A percentile compares a stretch with the other conserved stretches of the same genome.
Evolutionary conservation across 441 rosid genomes (phyloP).

Genomic region (Gossypium gossypioides): DNA sequence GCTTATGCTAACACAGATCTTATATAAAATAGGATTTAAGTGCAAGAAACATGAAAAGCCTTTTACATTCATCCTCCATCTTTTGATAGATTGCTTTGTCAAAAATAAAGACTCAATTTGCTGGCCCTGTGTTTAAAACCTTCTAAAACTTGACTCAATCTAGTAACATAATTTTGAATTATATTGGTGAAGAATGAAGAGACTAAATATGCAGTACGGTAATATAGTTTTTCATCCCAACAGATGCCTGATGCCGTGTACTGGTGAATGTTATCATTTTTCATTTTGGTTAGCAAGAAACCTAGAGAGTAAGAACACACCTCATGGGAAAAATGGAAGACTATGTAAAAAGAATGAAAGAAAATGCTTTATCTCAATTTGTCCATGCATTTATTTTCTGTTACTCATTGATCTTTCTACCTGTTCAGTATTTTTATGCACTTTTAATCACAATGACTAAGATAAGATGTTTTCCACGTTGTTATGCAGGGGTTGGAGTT

Average conservation of each 20-base stretch:
- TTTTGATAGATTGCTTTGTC: too few relatives aligned
- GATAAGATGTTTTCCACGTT: conserved; percentile 22
- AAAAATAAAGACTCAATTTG: too few relatives aligned
- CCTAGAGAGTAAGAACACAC: neutral
- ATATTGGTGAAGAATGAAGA: neutral
- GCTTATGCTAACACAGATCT: too few relatives aligned
- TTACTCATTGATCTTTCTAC: neutral
- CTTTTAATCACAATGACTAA: conserved; percentile 18
- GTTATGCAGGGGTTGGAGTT: conserved; percentile 84
- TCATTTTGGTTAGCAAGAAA: neutral
- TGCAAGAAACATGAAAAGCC: too few relatives aligned
- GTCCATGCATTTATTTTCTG: neutral
- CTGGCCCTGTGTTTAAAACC: neutral
- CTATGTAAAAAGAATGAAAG: neutral
- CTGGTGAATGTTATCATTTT: neutral
- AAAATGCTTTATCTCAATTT: neutral
- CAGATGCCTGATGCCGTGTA: neutral
- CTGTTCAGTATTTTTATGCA: neutral
- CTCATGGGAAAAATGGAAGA: neutral
- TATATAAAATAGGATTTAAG: too few relatives aligned
- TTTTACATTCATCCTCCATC: too few relatives aligned
- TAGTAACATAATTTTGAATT: neutral
- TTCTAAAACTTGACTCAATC: neutral
- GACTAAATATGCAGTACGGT: neutral
- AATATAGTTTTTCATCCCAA: neutral